Conservation (phyloP, 225 moss, liverwort and hornwort species). For the Physcomitrellopsis africana region DNA sequence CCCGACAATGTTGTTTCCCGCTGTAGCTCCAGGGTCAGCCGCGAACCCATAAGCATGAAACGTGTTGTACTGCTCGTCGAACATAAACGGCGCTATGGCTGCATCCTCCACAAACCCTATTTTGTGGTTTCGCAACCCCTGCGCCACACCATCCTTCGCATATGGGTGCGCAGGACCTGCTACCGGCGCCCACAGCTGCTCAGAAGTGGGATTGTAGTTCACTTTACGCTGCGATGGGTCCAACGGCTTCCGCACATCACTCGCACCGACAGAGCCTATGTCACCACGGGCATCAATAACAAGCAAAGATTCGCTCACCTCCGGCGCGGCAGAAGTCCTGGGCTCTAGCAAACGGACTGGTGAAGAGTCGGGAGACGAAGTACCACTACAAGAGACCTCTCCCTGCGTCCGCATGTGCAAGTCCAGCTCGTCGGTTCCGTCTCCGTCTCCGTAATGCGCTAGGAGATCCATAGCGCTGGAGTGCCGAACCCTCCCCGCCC, state of each 20-base stretch:
- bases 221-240: conserved; percentile 86
- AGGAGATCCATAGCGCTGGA: conserved; percentile 48
- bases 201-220: conserved; percentile 90
- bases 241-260: conserved; percentile 59
- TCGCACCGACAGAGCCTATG: conserved; percentile 23
- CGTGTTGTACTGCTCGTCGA: conserved; percentile 97
- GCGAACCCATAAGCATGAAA: conserved; percentile 92
- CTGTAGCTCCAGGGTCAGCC: conserved; percentile 75
- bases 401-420: conserved; percentile 24
- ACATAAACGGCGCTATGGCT: conserved; percentile 89
- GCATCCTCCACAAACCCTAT: conserved; percentile 96
- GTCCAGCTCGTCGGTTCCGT: conserved; percentile 35
- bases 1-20: conserved; percentile 76
- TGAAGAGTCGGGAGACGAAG: conserved; percentile 60
- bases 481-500: not conserved
- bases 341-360: conserved; percentile 72
- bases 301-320: conserved; percentile 71
- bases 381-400: conserved; percentile 60
- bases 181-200: conserved; percentile 97
- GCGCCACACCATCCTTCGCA: conserved; percentile 86
- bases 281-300: conserved; percentile 35
- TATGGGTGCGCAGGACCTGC: conserved; percentile 92
- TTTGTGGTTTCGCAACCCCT: conserved; percentile 91
- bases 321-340: conserved; percentile 75
- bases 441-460: conserved; percentile 45